phyloP scores from a whole-genome alignment of 768 basidiomycete genomes.

The Psilocybe subaeruginosa region DNA sequence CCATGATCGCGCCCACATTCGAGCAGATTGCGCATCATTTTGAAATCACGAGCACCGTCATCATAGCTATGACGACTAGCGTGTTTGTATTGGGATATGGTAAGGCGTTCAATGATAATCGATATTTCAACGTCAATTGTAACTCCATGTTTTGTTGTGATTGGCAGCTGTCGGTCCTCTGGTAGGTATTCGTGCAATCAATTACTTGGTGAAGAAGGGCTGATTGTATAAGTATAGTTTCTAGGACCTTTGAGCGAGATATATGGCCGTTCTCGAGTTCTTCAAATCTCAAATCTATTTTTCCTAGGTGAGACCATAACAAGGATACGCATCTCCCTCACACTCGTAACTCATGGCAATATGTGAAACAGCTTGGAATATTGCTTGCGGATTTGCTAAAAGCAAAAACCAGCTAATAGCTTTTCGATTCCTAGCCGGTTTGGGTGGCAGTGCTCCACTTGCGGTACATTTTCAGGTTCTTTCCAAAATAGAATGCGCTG shows the following conservation, averaged over 20 bases:
- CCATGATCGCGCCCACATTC: slow-evolving; percentile 73
- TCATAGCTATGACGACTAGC: slow-evolving; percentile 63
- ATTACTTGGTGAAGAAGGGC: background rate
- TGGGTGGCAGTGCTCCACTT: slow-evolving; percentile 76
- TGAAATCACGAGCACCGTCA: slow-evolving; percentile 48
- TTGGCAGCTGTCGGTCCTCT: slow-evolving; percentile 53
- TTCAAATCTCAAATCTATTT: slow-evolving; percentile 66
- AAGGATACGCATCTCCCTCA: background rate
- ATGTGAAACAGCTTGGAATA: slow-evolving; percentile 52
- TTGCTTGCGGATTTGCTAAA: slow-evolving; percentile 67
- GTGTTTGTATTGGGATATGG: slow-evolving; percentile 59
- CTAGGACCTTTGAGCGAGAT: slow-evolving; percentile 73
- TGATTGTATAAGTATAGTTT: slow-evolving; percentile 26
- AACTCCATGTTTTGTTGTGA: too few species aligned
- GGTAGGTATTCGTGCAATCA: slow-evolving; percentile 26
- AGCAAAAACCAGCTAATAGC: slow-evolving; percentile 60
- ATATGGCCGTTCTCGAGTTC: slow-evolving; percentile 63
- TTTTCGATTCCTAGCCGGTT: slow-evolving; percentile 70
- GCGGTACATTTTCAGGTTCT: slow-evolving; percentile 38
- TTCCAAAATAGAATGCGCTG: background rate
- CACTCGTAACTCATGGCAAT: background rate
- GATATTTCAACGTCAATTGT: too few species aligned
- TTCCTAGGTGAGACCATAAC: slow-evolving; percentile 52
- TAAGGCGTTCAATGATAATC: slow-evolving; percentile 22
- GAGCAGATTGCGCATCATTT: slow-evolving; percentile 54